Evolutionary conservation across 257 asterid species (phyloP).

Genomic region (Anisodus tanguticus): DNA sequence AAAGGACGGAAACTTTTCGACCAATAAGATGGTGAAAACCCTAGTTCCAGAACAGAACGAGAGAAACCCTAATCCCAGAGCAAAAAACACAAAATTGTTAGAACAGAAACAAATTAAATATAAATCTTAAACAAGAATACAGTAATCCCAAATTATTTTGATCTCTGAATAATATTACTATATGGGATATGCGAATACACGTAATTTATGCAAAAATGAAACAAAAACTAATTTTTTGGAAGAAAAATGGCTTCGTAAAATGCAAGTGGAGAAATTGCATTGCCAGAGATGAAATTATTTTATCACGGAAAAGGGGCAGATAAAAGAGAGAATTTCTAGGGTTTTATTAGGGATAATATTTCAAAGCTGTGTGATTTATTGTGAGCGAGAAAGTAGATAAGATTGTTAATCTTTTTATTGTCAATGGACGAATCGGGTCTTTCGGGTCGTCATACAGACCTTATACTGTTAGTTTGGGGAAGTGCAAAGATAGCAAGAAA

Average conservation of each 20-base stretch:
- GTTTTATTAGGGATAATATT: neutral
- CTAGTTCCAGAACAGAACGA: slow-evolving; percentile 21
- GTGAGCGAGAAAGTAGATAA: slow-evolving; percentile 11
- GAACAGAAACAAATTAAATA: slow-evolving; percentile 3
- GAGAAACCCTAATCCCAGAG: slow-evolving; percentile 33
- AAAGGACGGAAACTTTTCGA: neutral
- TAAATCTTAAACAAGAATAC: neutral
- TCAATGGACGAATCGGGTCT: slow-evolving; percentile 22
- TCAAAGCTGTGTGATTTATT: neutral
- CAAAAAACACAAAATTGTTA: slow-evolving; percentile 19
- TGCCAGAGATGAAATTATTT: neutral
- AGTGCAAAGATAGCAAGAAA: neutral
- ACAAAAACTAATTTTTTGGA: neutral
- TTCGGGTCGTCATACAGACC: neutral
- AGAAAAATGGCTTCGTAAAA: neutral
- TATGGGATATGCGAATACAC: neutral
- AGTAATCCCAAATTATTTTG: neutral
- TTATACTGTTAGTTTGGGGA: neutral
- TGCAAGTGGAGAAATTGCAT: neutral
- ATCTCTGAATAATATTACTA: neutral
- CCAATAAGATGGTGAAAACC: slow-evolving; percentile 11
- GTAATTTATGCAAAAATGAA: slow-evolving; percentile 7
- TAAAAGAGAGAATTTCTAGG: slow-evolving; percentile 15
- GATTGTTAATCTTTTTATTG: slow-evolving; percentile 11
- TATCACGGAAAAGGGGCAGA: neutral